A percentile compares a stretch with the other conserved stretches of the same genome.
Conservation (phyloP, 2,329 filamentous ascomycete genomes). For the Didymella arachidicola region DNA sequence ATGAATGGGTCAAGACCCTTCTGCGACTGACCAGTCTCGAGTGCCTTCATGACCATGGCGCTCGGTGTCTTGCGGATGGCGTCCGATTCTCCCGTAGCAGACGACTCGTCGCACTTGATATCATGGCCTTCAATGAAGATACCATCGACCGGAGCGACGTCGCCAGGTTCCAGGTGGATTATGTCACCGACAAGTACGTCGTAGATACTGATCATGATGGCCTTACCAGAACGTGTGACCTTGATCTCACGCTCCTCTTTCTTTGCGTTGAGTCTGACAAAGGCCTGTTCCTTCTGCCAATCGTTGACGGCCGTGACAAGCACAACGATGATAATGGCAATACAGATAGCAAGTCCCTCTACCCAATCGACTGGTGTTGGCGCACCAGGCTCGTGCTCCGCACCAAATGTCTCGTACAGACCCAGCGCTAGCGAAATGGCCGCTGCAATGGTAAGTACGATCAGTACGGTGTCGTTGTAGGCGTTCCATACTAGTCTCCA, state of each 20-base stretch:
- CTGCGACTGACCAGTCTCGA: constrained; percentile 59
- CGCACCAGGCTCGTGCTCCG: constrained; percentile 52
- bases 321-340: constrained; percentile 51
- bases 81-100: constrained; percentile 76
- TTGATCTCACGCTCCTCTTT: constrained; percentile 49
- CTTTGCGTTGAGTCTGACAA: constrained; percentile 46
- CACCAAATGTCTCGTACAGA: constrained; percentile 70
- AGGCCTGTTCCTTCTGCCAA: constrained; percentile 49
- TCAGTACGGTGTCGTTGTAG: constrained; percentile 77
- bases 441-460: constrained; percentile 72
- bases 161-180: constrained; percentile 72
- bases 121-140: constrained; percentile 71
- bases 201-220: constrained; percentile 62
- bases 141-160: constrained; percentile 74
- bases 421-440: constrained; percentile 73
- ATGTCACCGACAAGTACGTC: constrained; percentile 75
- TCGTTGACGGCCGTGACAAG: constrained; percentile 49
- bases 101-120: constrained; percentile 75
- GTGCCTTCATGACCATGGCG: constrained; percentile 64
- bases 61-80: constrained; percentile 71
- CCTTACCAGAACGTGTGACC: constrained; percentile 69
- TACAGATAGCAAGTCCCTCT: constrained; percentile 48
- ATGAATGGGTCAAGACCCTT: constrained; percentile 70
- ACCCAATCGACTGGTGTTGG: constrained; percentile 54
- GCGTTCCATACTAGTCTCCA: constrained; percentile 70